Evolutionary conservation across 139 green algal genomes (phyloP), one percentile per base, ranked within the genome.

Genomic region (Chlorella sp.): DNA sequence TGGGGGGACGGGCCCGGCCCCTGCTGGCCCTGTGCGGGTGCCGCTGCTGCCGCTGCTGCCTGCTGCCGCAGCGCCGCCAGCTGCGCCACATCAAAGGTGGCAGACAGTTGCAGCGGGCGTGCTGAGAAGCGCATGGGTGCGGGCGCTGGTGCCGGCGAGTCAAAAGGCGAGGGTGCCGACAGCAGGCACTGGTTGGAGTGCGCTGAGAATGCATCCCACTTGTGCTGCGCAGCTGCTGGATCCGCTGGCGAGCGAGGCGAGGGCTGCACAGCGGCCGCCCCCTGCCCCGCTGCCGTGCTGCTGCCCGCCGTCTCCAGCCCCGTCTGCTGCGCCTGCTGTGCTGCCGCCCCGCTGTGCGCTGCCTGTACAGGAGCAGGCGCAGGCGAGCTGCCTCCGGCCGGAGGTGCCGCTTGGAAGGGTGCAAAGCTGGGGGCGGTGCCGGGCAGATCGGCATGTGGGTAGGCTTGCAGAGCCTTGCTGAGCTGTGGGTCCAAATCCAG

Each of bases 111-210:
- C 6, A 34, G 6, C 26, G 60, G 60, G 2, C 5, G 67, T 1
- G n/a, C n/a, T 1, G n/a, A 14, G 0, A 36, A 34, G 36, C 40
- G 36, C 36, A 68, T 48, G 24, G 36, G n/a, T 54, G 44, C 40
- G 38, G 79, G 38, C 22, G n/a, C 79, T 11, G 38, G 40, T 7
- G 7, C 38, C 22, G 2, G 43, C 20, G 79, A 56, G 7, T 76
- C 79, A 51, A 84, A 84, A 2, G 79, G 79, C 2, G 79, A 84
- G 32, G 79, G 79, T 16, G 32, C 41, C 34, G 43, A 46, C 43
- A 46, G 68, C 7, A 76, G 43, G 43, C 34, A 26, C 0, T 0
- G 8, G 40, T 30, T 62, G 40, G 60, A 43, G 13, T 83, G 40
- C 1, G 16, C 22, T 0, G 77, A 41, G 56, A 83, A 73, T 1